Base-by-base conservation (phyloP, 371 early-diverging fungal species). In the Circinella umbellata region DNA sequence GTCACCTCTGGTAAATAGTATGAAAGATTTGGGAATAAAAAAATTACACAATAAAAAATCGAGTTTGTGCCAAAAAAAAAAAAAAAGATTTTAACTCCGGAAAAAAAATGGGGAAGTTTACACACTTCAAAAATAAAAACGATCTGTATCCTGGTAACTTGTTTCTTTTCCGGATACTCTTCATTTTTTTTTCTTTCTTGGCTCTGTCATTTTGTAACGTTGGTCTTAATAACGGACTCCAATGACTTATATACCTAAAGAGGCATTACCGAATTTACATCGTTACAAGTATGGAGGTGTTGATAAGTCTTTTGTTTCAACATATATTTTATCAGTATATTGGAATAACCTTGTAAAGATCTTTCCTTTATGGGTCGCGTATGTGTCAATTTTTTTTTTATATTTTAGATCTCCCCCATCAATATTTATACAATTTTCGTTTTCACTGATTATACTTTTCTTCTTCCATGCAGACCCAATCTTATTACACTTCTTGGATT, bases 401-500 rank as follows among this genome's bases (percentile, higher is more conserved):
- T n/a, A 4, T 51, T 17, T n/a, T 53, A 39, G 61, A 10, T n/a
- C 38, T 13, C 37, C 39, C 13, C 39, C 27, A 61, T 37, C 0
- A 20, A 34, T 15, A 4, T 27, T 8, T 17, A 20, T 6, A 36
- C 37, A n/a, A 17, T 18, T 59, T 59, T 37, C 15, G 5, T 37
- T 7, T 59, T 37, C n/a, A 2, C 27, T 27, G 27, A 27, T 27
- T 27, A 27, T 59, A 13, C 37, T 54, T 15, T n/a, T 15, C 55
- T 54, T n/a, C 11, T 27, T 60, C 6, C 9, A 9, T 35, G 42
- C 83, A 97, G 97, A 3, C 99, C 99, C 61, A 99, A 99, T 80
- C 80, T 96, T 70, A 98, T 99, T 67, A 99, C 99, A 17, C 84
- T 99, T 53, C 84, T 93, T 61, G 99, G 99, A 38, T 90, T 99